Evolutionary conservation across 148 eudicot genomes (phyloP).

Genomic region (Suaeda aralocaspica): DNA sequence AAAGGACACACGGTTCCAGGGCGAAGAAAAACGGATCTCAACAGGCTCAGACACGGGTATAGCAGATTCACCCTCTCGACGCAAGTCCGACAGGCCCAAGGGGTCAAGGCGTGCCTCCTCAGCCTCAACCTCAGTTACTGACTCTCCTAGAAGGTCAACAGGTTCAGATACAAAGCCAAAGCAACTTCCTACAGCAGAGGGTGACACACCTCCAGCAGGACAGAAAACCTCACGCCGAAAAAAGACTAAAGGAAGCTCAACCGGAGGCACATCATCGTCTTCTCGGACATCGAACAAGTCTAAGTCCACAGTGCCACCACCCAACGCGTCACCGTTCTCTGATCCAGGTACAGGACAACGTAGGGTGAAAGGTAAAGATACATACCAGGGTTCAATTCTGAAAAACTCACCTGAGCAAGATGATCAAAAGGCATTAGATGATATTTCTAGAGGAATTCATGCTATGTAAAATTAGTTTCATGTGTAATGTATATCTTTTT

Average conservation of each 20-base stretch:
- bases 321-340: neutral
- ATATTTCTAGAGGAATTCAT: conserved; percentile 18
- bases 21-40: conserved; percentile 24
- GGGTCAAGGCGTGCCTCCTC: conserved; percentile 30
- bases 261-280: neutral
- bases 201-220: neutral
- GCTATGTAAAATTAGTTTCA: conserved; percentile 18
- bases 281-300: conserved; percentile 18
- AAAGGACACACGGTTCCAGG: conserved; percentile 9
- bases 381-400: conserved; percentile 11
- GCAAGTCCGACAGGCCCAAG: conserved; percentile 25
- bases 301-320: neutral
- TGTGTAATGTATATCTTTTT: conserved; percentile 12
- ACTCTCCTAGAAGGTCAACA: conserved; percentile 21
- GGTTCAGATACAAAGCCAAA: conserved; percentile 1
- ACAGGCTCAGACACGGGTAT: conserved; percentile 14
- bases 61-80: conserved; percentile 32
- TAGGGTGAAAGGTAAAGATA: conserved; percentile 6
- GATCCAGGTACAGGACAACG: conserved; percentile 14
- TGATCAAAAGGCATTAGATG: conserved; percentile 26
- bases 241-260: conserved; percentile 35
- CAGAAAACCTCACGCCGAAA: conserved; percentile 30
- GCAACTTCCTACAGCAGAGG: neutral
- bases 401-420: conserved; percentile 9
- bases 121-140: conserved; percentile 21